phyloP scores from a whole-genome alignment of 2,329 filamentous ascomycete species.

The Amauroascus niger region DNA sequence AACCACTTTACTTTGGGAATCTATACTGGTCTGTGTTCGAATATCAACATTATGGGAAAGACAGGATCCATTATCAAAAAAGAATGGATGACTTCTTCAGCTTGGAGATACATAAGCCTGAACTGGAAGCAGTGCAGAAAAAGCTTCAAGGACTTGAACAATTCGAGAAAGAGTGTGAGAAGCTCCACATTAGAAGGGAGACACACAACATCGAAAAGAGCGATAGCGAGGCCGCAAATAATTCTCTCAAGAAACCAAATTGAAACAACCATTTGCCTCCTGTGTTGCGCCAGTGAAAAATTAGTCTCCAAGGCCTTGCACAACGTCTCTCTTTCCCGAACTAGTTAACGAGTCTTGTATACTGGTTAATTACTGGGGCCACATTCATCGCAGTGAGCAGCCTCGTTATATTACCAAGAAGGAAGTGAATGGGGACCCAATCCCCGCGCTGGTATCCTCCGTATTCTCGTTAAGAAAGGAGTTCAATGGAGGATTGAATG shows the following conservation, averaged over 20 bases:
- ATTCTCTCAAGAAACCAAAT: no score
- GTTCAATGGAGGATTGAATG: no score
- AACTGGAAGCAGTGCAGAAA: background rate
- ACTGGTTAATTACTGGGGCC: background rate
- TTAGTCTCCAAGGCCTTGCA: background rate
- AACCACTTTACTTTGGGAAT: conserved; percentile 8
- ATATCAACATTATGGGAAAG: background rate
- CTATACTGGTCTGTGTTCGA: background rate
- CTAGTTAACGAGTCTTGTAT: no score
- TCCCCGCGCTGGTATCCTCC: background rate
- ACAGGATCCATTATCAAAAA: background rate
- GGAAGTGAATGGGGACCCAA: background rate
- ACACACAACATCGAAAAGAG: no score
- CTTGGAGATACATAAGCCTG: background rate
- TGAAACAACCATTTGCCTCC: no score
- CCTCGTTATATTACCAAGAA: background rate
- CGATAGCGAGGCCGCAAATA: no score
- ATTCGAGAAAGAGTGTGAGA: background rate
- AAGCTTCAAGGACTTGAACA: background rate
- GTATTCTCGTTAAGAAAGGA: no score
- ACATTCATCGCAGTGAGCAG: background rate
- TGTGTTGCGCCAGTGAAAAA: background rate
- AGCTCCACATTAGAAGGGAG: background rate
- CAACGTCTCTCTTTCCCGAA: background rate
- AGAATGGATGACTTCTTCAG: background rate